Evolutionary conservation across 164 flowering plant genomes (phyloP).

Genomic region (Annona squamosa): DNA sequence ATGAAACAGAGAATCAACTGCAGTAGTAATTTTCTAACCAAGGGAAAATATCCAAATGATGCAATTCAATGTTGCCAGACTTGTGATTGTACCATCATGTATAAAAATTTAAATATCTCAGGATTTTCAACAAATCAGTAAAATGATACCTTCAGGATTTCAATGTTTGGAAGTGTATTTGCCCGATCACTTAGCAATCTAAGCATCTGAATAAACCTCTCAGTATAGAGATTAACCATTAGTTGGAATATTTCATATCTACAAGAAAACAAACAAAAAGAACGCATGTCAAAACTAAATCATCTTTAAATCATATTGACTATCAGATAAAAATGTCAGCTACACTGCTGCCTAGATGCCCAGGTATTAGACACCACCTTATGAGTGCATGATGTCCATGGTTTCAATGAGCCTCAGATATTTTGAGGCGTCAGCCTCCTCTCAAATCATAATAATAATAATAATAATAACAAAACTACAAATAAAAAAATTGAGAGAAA

Average conservation of each 20-base stretch:
- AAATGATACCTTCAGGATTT: slow-evolving; percentile 74
- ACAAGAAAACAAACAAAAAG: slow-evolving; percentile 14
- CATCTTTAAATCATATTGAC: too few relatives aligned
- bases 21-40: not conserved
- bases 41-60: not conserved
- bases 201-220: slow-evolving; percentile 96
- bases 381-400: too few relatives aligned
- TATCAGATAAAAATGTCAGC: not conserved
- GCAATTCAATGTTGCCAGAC: not conserved
- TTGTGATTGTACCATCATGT: not conserved
- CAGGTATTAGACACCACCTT: too few relatives aligned
- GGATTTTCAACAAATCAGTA: not conserved
- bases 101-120: not conserved
- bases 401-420: too few relatives aligned
- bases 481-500: not conserved
- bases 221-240: slow-evolving; percentile 97
- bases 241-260: slow-evolving; percentile 98
- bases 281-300: too few relatives aligned
- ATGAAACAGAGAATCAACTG: not conserved
- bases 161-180: slow-evolving; percentile 75
- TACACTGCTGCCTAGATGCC: not conserved
- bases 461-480: too few relatives aligned
- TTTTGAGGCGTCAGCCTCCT: too few relatives aligned
- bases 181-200: slow-evolving; percentile 93
- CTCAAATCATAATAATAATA: too few relatives aligned